phyloP scores from a whole-genome alignment of 257 asterid genomes.

The Coffea canephora region DNA sequence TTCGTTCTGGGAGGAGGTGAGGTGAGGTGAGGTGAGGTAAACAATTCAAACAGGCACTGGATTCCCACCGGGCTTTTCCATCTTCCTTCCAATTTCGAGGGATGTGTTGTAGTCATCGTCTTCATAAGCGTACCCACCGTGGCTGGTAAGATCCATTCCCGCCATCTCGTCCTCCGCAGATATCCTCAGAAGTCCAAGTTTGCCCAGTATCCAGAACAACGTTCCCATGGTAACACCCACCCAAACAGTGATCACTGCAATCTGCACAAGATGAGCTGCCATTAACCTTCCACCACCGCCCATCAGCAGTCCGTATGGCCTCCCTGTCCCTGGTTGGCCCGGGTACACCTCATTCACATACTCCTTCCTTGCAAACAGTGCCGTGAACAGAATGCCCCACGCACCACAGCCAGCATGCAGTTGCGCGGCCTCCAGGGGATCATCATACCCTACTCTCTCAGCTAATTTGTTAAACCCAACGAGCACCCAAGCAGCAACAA shows the following conservation, averaged over 20 bases:
- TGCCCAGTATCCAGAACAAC: conserved; percentile 29
- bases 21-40: no score
- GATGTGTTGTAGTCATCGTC: conserved; percentile 1
- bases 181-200: conserved; percentile 44
- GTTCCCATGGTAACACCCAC: conserved; percentile 49
- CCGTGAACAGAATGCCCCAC: conserved; percentile 54
- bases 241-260: conserved; percentile 45
- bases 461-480: conserved; percentile 42
- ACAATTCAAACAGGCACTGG: neutral
- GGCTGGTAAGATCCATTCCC: conserved; percentile 55
- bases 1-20: neutral
- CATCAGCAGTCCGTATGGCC: conserved; percentile 44
- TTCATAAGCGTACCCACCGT: conserved; percentile 44
- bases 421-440: conserved; percentile 60
- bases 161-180: conserved; percentile 42
- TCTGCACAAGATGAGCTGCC: conserved; percentile 43
- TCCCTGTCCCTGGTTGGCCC: conserved; percentile 34
- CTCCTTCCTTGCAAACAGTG: conserved; percentile 35
- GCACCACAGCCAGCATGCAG: conserved; percentile 55
- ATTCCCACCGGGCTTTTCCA: neutral
- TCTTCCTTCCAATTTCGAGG: neutral
- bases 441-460: conserved; percentile 37
- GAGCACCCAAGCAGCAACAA: conserved; percentile 48
- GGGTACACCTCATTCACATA: conserved; percentile 47
- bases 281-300: conserved; percentile 43